Evolutionary conservation across 1,284 basidiomycete genomes (phyloP).

Genomic region (Leccinum laetum): DNA sequence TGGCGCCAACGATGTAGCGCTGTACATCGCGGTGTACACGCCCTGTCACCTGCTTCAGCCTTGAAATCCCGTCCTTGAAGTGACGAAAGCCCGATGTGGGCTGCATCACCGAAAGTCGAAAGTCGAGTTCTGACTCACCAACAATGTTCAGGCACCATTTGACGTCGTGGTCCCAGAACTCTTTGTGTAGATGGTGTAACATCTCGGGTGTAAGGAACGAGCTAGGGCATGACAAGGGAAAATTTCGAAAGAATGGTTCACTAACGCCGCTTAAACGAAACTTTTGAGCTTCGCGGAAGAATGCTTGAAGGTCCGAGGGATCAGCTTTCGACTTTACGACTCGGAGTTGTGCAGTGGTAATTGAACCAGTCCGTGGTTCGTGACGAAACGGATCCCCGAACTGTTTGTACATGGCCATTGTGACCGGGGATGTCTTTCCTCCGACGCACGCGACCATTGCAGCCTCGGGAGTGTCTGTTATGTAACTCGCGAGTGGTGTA

Average conservation of each 20-base stretch:
- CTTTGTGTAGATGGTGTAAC: too few relatives aligned
- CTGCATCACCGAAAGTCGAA: too few relatives aligned
- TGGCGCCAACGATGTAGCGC: background rate
- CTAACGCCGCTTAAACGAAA: background rate
- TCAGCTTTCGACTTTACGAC: background rate
- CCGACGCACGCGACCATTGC: background rate
- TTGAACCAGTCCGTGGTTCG: background rate
- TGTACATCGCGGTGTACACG: background rate
- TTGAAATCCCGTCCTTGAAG: too few relatives aligned
- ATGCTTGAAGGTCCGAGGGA: background rate
- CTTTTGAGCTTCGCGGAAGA: background rate
- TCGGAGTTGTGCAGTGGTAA: background rate
- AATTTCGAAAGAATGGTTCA: background rate
- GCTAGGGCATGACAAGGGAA: background rate
- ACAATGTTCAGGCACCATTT: too few relatives aligned
- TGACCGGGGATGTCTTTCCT: too few relatives aligned
- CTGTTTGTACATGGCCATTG: too few relatives aligned
- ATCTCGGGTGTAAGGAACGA: too few relatives aligned
- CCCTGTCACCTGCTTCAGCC: background rate
- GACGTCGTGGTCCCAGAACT: too few relatives aligned
- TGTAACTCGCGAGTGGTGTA: too few relatives aligned
- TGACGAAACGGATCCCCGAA: too few relatives aligned
- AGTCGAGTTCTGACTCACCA: too few relatives aligned
- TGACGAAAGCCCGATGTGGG: too few relatives aligned
- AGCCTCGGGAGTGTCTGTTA: background rate